Conservation (phyloP, 495 filamentous ascomycete species). For the Aspergillus olivimuriae region DNA sequence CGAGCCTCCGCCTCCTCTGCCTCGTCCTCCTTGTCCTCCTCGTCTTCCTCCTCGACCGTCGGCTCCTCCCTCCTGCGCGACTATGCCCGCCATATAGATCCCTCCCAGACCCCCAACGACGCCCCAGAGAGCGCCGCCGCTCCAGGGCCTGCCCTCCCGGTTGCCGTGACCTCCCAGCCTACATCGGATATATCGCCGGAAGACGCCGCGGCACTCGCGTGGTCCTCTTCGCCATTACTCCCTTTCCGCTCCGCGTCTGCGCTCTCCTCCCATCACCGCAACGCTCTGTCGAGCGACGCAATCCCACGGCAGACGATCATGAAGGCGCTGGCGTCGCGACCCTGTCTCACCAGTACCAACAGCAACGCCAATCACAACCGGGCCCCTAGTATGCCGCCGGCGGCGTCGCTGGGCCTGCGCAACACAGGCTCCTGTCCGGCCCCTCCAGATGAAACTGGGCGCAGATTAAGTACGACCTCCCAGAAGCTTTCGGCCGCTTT, state of each 20-base stretch:
- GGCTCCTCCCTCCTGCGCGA: slow-evolving; percentile 36
- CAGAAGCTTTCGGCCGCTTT: slow-evolving; percentile 61
- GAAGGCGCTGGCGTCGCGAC: slow-evolving; percentile 75
- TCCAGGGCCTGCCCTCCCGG: slow-evolving; percentile 7
- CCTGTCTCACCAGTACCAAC: slow-evolving; percentile 28
- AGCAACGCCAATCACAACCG: slow-evolving; percentile 41
- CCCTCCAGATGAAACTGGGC: slow-evolving; percentile 36
- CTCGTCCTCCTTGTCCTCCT: slow-evolving; percentile 6
- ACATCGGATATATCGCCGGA: slow-evolving; percentile 25
- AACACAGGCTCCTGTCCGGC: slow-evolving; percentile 21
- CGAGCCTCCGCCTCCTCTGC: slow-evolving; percentile 8
- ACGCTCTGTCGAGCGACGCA: slow-evolving; percentile 60
- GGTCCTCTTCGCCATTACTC: slow-evolving; percentile 30
- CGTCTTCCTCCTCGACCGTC: slow-evolving; percentile 8
- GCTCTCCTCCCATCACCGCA: slow-evolving; percentile 47
- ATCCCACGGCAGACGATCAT: slow-evolving; percentile 81
- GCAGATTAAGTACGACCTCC: slow-evolving; percentile 45
- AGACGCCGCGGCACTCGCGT: slow-evolving; percentile 21
- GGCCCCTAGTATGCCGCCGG: slow-evolving; percentile 38
- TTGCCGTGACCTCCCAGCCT: slow-evolving; percentile 13
- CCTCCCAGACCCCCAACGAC: slow-evolving; percentile 31
- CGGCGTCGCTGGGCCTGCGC: slow-evolving; percentile 44
- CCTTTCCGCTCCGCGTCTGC: slow-evolving; percentile 36
- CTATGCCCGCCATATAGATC: slow-evolving; percentile 38
- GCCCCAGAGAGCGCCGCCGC: slow-evolving; percentile 22